Evolutionary conservation across 139 green algal genomes (phyloP), one percentile per base, ranked within the genome.

Genomic region (Coccomyxa sp.): DNA sequence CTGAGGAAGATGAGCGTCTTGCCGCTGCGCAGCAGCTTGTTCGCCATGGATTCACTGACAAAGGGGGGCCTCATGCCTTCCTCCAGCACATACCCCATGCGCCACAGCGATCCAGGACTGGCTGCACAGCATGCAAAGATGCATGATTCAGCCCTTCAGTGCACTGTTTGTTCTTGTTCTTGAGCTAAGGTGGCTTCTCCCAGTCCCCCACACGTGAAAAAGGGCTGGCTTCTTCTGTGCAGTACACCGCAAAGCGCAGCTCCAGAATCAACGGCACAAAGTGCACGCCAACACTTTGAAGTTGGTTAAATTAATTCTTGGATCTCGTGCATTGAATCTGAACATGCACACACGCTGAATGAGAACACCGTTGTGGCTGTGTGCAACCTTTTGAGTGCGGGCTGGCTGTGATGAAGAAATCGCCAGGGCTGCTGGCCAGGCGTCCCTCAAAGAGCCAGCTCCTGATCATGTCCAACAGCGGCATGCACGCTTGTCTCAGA

Each of bases 1-100:
- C 82, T 85, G 58, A 99, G 87, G 87, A 98, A 99, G 82, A 96
- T 95, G 87, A 98, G 96, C 79, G 87, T 92, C 89, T 98, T 98
- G 80, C 96, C 96, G 14, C 92, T 88, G 14, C 93, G 90, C 76
- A 98, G 89, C 51, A 98, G 94, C 30, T 89, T 88, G 15, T 82
- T 32, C 12, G 95, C 96, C 28, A 97, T 86, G 13, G 83, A 51
- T 18, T 58, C 57, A 7, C 76, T 76, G 15, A 96, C 87, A 74
- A 95, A 94, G 27, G 80, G 59, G n/a, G 92, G 92, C 82, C 88
- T 51, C 81, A 93, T 91, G 27, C 76, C 79, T 9, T 84, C 71
- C 68, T 95, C 86, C 51, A 96, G 67, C 13, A 67, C n/a, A 86
- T 94, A 96, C 21, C 87, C 89, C 27, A 85, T 59, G 13, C 88